These are phyloP conservation scores for Flaveria ramosissima DNA, from an alignment of 129 eudicot species.

Conservation along the genomic window DNA sequence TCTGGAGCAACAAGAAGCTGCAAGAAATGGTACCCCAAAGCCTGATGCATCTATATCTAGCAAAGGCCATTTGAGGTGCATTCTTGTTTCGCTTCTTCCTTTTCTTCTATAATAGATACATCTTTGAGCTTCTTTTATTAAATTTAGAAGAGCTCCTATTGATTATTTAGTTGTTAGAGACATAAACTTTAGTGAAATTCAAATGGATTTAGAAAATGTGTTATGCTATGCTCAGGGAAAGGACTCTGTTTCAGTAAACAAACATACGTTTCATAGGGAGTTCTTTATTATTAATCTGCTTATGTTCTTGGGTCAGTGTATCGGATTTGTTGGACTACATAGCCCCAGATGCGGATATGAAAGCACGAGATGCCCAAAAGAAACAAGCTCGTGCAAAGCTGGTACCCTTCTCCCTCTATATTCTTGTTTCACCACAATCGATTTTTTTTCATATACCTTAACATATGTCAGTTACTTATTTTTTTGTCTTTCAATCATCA, in stretches of 20 bases:
- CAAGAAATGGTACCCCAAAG: conserved; percentile 91
- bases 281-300: neutral
- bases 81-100: neutral
- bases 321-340: conserved; percentile 93
- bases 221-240: neutral
- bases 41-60: conserved; percentile 96
- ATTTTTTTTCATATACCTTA: neutral
- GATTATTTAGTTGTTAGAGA: neutral
- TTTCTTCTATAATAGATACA: neutral
- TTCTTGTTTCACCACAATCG: neutral
- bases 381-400: conserved; percentile 97
- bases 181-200: neutral
- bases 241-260: neutral
- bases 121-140: neutral
- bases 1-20: conserved; percentile 92
- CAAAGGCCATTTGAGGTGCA: conserved; percentile 86
- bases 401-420: conserved; percentile 22
- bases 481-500: conserved; percentile 27
- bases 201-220: conserved; percentile 13
- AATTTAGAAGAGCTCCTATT: neutral
- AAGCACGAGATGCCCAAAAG: conserved; percentile 92
- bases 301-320: conserved; percentile 57
- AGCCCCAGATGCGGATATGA: conserved; percentile 88
- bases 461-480: neutral
- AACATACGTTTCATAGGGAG: neutral